These are phyloP conservation scores for Manihot esculenta DNA, from an alignment of 441 rosid species.

Conservation along the genomic window DNA sequence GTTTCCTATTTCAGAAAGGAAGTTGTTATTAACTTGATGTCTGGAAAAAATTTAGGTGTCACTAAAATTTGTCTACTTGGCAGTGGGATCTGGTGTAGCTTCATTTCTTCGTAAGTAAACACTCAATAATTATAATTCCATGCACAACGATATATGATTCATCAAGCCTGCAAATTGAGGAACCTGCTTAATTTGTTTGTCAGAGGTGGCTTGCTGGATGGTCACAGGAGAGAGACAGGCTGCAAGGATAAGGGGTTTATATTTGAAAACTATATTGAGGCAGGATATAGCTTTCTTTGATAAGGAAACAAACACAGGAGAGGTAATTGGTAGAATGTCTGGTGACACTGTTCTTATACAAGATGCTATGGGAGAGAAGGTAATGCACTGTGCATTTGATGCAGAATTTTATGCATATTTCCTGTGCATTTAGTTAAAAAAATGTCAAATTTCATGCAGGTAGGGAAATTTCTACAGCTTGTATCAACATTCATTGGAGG, in stretches of 20 bases:
- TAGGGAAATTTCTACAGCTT: constrained; percentile 72
- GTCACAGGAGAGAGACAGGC: constrained; percentile 93
- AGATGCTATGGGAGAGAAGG: constrained; percentile 98
- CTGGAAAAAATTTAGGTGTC: constrained; percentile 41
- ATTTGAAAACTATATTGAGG: constrained; percentile 71
- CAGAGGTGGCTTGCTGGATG: constrained; percentile 94
- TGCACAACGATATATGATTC: neutral
- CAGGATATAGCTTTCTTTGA: constrained; percentile 91
- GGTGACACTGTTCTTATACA: constrained; percentile 89
- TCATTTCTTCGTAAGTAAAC: constrained; percentile 67
- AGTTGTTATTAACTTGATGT: neutral
- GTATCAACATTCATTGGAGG: constrained; percentile 73
- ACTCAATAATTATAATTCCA: neutral
- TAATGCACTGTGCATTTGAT: constrained; percentile 12
- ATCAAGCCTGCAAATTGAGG: neutral
- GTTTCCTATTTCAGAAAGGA: neutral
- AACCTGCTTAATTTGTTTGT: constrained; percentile 1
- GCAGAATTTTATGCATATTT: neutral
- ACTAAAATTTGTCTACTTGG: constrained; percentile 65
- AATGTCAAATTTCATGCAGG: constrained; percentile 37
- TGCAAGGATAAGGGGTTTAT: constrained; percentile 62
- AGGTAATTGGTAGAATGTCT: constrained; percentile 85
- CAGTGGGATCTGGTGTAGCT: constrained; percentile 55
- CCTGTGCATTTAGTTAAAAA: neutral
- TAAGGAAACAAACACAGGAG: constrained; percentile 74